A percentile compares a stretch with the other conserved stretches of the same genome.
Conservation (phyloP, 345 rosid genomes). For the Citrus trifoliata region DNA sequence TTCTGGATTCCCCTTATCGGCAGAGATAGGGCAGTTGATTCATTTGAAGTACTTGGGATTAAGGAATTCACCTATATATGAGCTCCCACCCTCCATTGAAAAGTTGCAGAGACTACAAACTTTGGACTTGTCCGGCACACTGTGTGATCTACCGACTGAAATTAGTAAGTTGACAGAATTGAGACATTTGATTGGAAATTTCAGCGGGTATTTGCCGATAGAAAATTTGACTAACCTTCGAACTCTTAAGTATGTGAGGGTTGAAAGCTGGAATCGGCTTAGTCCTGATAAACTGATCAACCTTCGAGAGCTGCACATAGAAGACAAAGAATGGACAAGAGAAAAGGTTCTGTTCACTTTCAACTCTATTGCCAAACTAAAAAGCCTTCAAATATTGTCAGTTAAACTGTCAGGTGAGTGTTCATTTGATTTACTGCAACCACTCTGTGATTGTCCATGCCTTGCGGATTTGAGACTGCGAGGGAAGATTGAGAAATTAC, state of each 20-base stretch:
- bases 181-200: background rate
- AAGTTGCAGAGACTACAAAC: constrained; percentile 1
- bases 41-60: background rate
- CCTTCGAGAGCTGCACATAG: background rate
- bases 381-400: background rate
- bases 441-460: background rate
- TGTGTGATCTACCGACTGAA: background rate
- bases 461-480: background rate
- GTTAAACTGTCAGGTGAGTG: background rate
- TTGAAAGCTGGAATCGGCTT: background rate
- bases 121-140: background rate
- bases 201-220: background rate
- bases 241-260: background rate
- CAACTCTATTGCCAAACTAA: background rate
- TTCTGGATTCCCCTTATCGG: background rate
- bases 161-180: background rate
- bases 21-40: background rate
- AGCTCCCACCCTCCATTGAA: background rate
- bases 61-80: background rate
- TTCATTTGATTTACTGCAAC: background rate
- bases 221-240: background rate
- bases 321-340: too few relatives aligned
- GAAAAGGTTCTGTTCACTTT: background rate
- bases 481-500: background rate
- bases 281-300: background rate